phyloP scores from a whole-genome alignment of 2,329 filamentous ascomycete genomes.

The Aureobasidium lini region DNA sequence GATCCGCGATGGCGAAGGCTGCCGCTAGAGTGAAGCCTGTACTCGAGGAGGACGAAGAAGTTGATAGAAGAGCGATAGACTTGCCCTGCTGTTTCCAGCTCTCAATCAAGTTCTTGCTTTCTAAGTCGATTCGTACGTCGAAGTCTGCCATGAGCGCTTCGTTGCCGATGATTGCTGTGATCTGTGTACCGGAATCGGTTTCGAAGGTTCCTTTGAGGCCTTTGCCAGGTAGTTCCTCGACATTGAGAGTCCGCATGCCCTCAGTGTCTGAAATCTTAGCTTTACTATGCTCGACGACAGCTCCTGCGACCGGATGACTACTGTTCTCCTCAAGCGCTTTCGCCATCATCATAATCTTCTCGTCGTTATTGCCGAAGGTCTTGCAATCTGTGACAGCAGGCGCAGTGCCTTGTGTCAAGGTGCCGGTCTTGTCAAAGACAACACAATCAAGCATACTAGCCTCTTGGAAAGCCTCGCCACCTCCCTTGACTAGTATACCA shows the following conservation, averaged over 20 bases:
- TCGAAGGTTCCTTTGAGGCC: constrained; percentile 56
- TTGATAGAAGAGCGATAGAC: constrained; percentile 32
- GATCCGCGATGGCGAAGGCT: constrained; percentile 71
- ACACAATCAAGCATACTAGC: constrained; percentile 70
- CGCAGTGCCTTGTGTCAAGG: constrained; percentile 65
- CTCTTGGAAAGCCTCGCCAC: constrained; percentile 79
- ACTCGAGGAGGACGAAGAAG: background rate
- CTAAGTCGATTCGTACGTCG: constrained; percentile 24
- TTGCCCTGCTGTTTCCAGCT: constrained; percentile 36
- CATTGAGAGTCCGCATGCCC: constrained; percentile 17
- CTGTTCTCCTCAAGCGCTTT: constrained; percentile 62
- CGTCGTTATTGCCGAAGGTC: constrained; percentile 17
- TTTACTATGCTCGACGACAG: constrained; percentile 51
- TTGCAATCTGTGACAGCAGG: constrained; percentile 32
- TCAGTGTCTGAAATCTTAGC: constrained; percentile 14
- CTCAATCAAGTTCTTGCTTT: constrained; percentile 22
- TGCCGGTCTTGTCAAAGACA: constrained; percentile 86
- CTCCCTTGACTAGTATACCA: constrained; percentile 76
- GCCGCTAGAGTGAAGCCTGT: constrained; percentile 47
- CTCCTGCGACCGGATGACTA: constrained; percentile 66
- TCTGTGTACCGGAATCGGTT: background rate
- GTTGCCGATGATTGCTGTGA: constrained; percentile 60
- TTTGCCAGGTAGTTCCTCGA: constrained; percentile 64
- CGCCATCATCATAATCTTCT: constrained; percentile 45
- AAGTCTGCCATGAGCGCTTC: constrained; percentile 55